Evolutionary conservation across 257 asterid species (phyloP), one percentile per base, ranked within the genome.

Genomic region (Fraxinus cuspidata): DNA sequence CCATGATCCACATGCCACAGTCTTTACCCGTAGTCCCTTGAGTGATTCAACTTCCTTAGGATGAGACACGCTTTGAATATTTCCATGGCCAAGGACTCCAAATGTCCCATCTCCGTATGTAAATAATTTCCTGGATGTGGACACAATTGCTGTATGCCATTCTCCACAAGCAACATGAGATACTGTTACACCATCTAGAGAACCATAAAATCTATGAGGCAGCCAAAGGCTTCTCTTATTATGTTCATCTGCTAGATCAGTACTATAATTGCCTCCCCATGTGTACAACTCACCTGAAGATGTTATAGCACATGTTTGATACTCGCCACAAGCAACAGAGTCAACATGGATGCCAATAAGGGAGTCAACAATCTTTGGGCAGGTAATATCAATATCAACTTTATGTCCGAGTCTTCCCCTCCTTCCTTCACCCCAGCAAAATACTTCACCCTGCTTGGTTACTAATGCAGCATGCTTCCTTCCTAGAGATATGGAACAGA

Each of bases 1-100:
- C 91, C 91, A 87, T n/a, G 87, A 78, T 34, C 91, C 91, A 83
- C 91, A 87, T 18, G 89, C 86, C 73, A 83, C 85, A n/a, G 82
- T 74, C 70, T 75, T 85, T 23, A 85, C 91, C 74, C 79, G 37
- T 27, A 80, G 71, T 18, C 86, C 85, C 25, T 78, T 78, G 31
- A 87, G 88, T 0, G 84, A 85, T 72, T 83, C 89, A 29, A 87
- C 86, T 78, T 83, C 89, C 79, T 83, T 87, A 63, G 91, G 91
- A 1, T 77, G 82, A 66, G 84, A 77, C 69, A 80, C 77, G 75
- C 84, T 74, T 32, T 15, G 44, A 49, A 82, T 70, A 80, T 87
- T 79, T 21, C 89, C 89, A 78, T 87, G 91, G 42, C 91, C 91
- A 73, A 87, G 89, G 16, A 80, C 91, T 27, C 91, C 91, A 75